These are phyloP conservation scores for Hansenula sp. DNA, from an alignment of 1,139 yeast genomes.

Conservation along the genomic window DNA sequence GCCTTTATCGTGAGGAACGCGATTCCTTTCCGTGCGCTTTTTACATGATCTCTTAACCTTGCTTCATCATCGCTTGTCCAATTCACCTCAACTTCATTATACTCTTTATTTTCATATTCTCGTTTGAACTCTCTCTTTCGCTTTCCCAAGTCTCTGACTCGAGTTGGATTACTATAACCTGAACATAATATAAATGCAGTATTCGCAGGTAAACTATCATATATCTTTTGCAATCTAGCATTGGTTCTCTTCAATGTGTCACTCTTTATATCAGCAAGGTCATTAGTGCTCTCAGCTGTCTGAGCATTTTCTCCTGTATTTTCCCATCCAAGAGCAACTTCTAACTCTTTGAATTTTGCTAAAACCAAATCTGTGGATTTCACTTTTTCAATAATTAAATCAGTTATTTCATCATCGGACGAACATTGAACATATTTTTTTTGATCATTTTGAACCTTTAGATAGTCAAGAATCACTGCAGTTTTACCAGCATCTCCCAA, in stretches of 20 bases:
- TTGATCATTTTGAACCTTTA: conserved; percentile 19
- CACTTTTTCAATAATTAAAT: conserved; percentile 32
- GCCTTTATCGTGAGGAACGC: conserved; percentile 44
- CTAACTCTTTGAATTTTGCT: conserved; percentile 57
- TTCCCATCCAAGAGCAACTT: conserved; percentile 21
- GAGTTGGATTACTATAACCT: conserved; percentile 58
- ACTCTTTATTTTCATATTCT: conserved; percentile 36
- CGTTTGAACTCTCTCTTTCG: conserved; percentile 30
- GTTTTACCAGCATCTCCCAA: conserved; percentile 29
- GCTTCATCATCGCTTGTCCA: conserved; percentile 52
- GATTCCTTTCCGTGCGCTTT: conserved; percentile 51
- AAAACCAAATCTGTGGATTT: conserved; percentile 48
- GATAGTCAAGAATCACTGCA: conserved; percentile 39
- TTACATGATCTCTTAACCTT: conserved; percentile 36
- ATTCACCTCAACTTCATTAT: conserved; percentile 38
- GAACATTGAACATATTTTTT: conserved; percentile 34
- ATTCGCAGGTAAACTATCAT: conserved; percentile 49
- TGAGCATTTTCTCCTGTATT: too few relatives aligned
- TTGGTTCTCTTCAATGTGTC: conserved; percentile 30
- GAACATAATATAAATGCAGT: conserved; percentile 60
- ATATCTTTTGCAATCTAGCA: conserved; percentile 42
- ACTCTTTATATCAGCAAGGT: conserved; percentile 2
- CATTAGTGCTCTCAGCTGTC: too few relatives aligned
- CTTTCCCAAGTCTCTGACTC: conserved; percentile 44
- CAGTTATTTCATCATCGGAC: conserved; percentile 57